phyloP scores from a whole-genome alignment of 2,329 filamentous ascomycete genomes.

The Xylariaceae sp. region DNA sequence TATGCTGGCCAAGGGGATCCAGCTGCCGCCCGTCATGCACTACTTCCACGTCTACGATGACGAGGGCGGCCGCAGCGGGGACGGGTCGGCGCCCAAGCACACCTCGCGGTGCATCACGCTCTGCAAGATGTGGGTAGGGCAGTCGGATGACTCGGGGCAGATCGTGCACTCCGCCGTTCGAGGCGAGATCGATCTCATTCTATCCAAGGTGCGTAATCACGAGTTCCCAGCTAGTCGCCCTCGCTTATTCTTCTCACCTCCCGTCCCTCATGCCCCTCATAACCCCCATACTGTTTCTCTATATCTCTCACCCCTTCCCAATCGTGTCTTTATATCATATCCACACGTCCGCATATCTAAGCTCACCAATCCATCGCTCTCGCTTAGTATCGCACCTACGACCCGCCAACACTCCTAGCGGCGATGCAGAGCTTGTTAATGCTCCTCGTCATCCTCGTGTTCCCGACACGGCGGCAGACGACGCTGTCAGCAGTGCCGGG shows the following conservation, averaged over 20 bases:
- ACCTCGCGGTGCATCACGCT: slow-evolving; percentile 34
- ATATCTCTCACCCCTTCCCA: neutral
- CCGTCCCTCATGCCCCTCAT: neutral
- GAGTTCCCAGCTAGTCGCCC: neutral
- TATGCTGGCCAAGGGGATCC: slow-evolving; percentile 34
- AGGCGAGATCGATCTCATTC: slow-evolving; percentile 30
- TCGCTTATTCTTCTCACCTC: neutral
- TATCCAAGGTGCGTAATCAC: slow-evolving; percentile 26
- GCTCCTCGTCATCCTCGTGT: slow-evolving; percentile 36
- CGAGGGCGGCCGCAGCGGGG: neutral
- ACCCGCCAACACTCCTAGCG: slow-evolving; percentile 32
- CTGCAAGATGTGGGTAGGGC: slow-evolving; percentile 35
- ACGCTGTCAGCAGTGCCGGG: slow-evolving; percentile 20
- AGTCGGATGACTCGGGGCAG: slow-evolving; percentile 25
- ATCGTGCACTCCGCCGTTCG: slow-evolving; percentile 31
- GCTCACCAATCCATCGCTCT: neutral
- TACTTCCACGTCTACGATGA: slow-evolving; percentile 19
- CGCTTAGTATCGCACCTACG: slow-evolving; percentile 29
- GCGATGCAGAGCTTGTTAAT: slow-evolving; percentile 35
- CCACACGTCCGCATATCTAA: neutral
- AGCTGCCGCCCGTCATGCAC: slow-evolving; percentile 35
- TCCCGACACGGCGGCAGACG: slow-evolving; percentile 28
- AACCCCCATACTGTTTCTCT: neutral
- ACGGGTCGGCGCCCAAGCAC: slow-evolving; percentile 24
- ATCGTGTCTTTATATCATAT: too few species aligned